Evolutionary conservation across 495 filamentous ascomycete genomes (phyloP), one percentile per base, ranked within the genome.

Genomic region (Lichina pygmaea): DNA sequence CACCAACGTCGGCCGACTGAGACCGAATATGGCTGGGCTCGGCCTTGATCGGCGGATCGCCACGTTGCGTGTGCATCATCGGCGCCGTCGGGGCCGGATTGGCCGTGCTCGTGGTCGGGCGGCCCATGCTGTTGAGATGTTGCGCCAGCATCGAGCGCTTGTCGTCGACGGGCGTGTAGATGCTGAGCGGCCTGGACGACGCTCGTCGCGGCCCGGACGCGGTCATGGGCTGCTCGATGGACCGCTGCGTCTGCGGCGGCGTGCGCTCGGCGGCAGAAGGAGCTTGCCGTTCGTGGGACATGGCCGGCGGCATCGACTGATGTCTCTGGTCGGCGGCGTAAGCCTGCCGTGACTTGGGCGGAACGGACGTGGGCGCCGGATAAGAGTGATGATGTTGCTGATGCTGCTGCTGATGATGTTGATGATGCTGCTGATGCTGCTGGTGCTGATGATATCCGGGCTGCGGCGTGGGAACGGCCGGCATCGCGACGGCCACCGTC

Each of bases 101-200:
- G 33, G 52, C 57, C 47, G 55, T 73, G 52, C 50, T 68, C 48
- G 48, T 66, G 50, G 55, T 65, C 9, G 58, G 63, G 4, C 24
- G 24, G 24, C 24, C 24, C 24, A 24, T 24, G 24, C 2, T 24
- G 38, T 80, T 82, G 55, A 89, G 79, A 59, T 93, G 83, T 46
- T 83, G 79, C 11, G 80, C 80, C 17, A 94, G 64, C 50, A 93
- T 74, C 6, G 89, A 94, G 41, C 81, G 72, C 48, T 76, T 81
- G 55, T 93, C 86, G 51, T 93, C 89, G 47, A 95, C 92, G 2
- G 89, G 89, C 1, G 89, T 97, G 53, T 93, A 95, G 45, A 95
- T 95, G 58, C 85, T 93, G 47, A 84, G 77, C 7, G 78, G 79
- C 58, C 86, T 86, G 15, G 75, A 73, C 11, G 77, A 71, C n/a